Evolutionary conservation across 306 rosid species (phyloP), one percentile per base, ranked within the genome.

Genomic region (Malus fusca): DNA sequence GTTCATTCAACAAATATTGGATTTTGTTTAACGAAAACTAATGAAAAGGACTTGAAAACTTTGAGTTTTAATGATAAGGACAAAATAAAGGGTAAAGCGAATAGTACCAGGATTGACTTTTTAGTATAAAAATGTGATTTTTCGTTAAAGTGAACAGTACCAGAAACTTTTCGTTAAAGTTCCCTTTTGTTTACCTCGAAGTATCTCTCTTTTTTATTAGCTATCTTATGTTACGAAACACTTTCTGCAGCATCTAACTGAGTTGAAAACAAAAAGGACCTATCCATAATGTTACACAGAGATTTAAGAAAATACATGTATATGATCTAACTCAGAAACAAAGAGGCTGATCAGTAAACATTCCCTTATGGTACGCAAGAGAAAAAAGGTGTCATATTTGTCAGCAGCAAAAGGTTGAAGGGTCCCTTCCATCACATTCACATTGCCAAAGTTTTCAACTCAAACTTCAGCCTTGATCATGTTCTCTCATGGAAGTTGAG

Each of bases 401-500:
- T 59, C 60, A 79, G 79, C 76, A 80, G 63, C 52, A 80, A 74
- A 60, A 55, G 33, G 80, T 77, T 70, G 72, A 40, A 80, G 35
- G 58, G n/a, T 66, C 77, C 69, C 67, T 31, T 82, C 75, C 71
- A 66, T 78, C 55, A 66, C 79, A 71, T n/a, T 42, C 55, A 66
- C 79, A 68, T 19, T 42, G 68, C 46, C 26, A 33, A 73, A 73
- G 59, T 33, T 67, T 68, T 56, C 31, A 53, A 61, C 73, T 70
- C 25, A 25, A 19, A 33, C 25, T 62, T 69, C 33, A 71, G 62
- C 65, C 61, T 42, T 68, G 75, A 75, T 78, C 79, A 93, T 61
- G 87, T 69, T 74, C 88, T 86, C 86, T 91, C 98, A 28, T 78
- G 91, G 82, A 93, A 91, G 72, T 69, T 80, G 60, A 82, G 66